These are phyloP conservation scores for Protea cynaroides DNA, from an alignment of 164 flowering plant species.

Conservation along the genomic window DNA sequence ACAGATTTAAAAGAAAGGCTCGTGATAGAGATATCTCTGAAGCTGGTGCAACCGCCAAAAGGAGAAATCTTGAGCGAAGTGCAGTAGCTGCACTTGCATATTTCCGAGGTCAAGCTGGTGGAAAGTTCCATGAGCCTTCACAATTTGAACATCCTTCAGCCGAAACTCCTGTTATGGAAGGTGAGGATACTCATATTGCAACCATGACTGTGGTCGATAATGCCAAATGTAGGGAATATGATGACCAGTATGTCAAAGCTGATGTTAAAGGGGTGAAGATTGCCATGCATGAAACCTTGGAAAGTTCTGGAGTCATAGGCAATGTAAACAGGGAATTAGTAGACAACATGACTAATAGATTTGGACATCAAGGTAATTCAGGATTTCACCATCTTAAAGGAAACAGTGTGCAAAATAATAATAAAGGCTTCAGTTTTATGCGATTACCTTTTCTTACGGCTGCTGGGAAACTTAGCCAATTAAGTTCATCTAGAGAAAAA, in stretches of 20 bases:
- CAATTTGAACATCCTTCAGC: constrained; percentile 14
- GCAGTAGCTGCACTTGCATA: constrained; percentile 59
- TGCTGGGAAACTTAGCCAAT: constrained; percentile 18
- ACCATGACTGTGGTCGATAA: constrained; percentile 9
- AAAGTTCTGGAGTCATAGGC: constrained; percentile 9
- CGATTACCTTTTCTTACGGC: constrained; percentile 28
- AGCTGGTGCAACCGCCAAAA: constrained; percentile 39
- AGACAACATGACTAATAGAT: constrained; percentile 10
- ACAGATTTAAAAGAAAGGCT: constrained; percentile 53
- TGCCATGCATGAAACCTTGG: constrained; percentile 10
- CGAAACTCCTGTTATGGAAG: constrained; percentile 16
- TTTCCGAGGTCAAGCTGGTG: constrained; percentile 39
- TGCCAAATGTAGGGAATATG: constrained; percentile 9
- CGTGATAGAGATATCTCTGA: constrained; percentile 34
- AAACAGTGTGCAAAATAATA: constrained; percentile 6
- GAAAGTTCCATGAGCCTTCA: constrained; percentile 22
- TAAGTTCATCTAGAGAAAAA: constrained; percentile 11
- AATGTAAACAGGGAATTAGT: constrained; percentile 10
- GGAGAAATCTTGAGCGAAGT: constrained; percentile 73
- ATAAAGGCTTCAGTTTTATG: constrained; percentile 14
- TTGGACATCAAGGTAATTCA: constrained; percentile 13
- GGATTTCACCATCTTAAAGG: constrained; percentile 5
- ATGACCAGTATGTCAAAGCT: constrained; percentile 12
- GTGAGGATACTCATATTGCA: constrained; percentile 14
- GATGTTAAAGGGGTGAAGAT: constrained; percentile 8